These are phyloP conservation scores for Hypoxylon lenormandii DNA, from an alignment of 495 filamentous ascomycete genomes.

Conservation along the genomic window DNA sequence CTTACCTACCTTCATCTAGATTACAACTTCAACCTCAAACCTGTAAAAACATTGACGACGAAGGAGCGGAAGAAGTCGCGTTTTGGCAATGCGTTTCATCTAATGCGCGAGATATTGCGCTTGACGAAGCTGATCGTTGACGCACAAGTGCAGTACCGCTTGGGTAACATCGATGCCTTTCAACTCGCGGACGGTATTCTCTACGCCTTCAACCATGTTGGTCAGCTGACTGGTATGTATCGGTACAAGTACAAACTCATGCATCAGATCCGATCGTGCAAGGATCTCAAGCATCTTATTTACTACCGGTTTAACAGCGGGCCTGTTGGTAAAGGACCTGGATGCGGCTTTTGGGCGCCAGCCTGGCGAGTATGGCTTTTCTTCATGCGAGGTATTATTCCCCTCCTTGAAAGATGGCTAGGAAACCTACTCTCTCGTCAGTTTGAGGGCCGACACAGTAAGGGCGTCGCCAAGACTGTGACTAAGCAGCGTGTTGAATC, in stretches of 20 bases:
- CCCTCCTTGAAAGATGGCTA: slow-evolving; percentile 95
- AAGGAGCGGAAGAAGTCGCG: slow-evolving; percentile 99
- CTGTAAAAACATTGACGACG: slow-evolving; percentile 97
- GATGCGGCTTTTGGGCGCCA: slow-evolving; percentile 99
- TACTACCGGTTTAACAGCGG: slow-evolving; percentile 99
- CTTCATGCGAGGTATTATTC: slow-evolving; percentile 99
- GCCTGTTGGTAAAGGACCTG: slow-evolving; percentile 96
- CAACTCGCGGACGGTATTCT: slow-evolving; percentile 98
- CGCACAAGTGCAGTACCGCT: slow-evolving; percentile 96
- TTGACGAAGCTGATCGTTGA: slow-evolving; percentile 98
- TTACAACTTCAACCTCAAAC: slow-evolving; percentile 99
- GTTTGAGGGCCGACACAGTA: slow-evolving; percentile 98
- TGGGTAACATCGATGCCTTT: slow-evolving; percentile 99
- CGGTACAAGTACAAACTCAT: slow-evolving; percentile 99
- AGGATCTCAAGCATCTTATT: slow-evolving; percentile 98
- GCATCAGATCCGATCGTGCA: slow-evolving; percentile 99
- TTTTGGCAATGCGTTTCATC: slow-evolving; percentile 98
- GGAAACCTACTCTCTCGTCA: slow-evolving; percentile 96
- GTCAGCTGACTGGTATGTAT: slow-evolving; percentile 99
- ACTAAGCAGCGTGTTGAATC: slow-evolving; percentile 99
- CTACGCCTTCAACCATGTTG: slow-evolving; percentile 99
- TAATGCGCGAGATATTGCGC: slow-evolving; percentile 98
- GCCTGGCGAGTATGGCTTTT: slow-evolving; percentile 99
- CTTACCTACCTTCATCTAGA: slow-evolving; percentile 98
- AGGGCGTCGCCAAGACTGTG: slow-evolving; percentile 98